These are phyloP conservation scores for Phytopythium delawarense DNA, from an alignment of 352 stramenopile genomes.

Conservation along the genomic window DNA sequence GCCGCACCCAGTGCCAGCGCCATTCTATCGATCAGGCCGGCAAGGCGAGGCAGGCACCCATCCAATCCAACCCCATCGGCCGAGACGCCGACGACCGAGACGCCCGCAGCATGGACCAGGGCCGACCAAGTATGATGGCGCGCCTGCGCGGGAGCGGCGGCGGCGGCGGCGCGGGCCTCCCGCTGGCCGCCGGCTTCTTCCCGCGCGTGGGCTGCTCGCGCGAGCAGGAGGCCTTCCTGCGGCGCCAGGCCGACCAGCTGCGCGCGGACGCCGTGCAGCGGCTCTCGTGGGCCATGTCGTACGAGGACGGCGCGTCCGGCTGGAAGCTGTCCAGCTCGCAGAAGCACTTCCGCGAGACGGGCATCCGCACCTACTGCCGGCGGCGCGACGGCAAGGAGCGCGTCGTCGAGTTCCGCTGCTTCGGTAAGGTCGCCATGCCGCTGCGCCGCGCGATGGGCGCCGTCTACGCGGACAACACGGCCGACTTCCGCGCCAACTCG, in stretches of 20 bases:
- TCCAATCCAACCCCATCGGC: background rate
- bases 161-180: conserved; percentile 23
- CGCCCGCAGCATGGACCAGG: conserved; percentile 7
- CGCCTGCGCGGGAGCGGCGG: conserved; percentile 18
- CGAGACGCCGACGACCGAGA: too few relatives aligned
- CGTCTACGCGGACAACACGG: conserved; percentile 57
- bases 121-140: conserved; percentile 33
- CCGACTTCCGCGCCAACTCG: conserved; percentile 50
- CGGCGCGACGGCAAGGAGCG: conserved; percentile 31
- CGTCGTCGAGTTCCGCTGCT: conserved; percentile 58
- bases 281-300: conserved; percentile 57
- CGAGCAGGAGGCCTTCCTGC: conserved; percentile 36
- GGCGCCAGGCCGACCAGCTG: conserved; percentile 31
- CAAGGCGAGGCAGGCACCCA: background rate
- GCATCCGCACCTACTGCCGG: conserved; percentile 55
- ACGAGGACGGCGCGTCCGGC: conserved; percentile 47
- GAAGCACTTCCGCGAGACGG: conserved; percentile 59
- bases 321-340: conserved; percentile 73
- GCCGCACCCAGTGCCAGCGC: background rate
- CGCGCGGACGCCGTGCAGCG: conserved; percentile 27
- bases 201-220: conserved; percentile 24
- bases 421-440: conserved; percentile 47
- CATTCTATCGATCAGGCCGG: too few relatives aligned
- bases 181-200: conserved; percentile 46
- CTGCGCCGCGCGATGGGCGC: conserved; percentile 42